These are phyloP conservation scores for Spergularia azorica DNA, from an alignment of 179 eudicot genomes.

Conservation along the genomic window DNA sequence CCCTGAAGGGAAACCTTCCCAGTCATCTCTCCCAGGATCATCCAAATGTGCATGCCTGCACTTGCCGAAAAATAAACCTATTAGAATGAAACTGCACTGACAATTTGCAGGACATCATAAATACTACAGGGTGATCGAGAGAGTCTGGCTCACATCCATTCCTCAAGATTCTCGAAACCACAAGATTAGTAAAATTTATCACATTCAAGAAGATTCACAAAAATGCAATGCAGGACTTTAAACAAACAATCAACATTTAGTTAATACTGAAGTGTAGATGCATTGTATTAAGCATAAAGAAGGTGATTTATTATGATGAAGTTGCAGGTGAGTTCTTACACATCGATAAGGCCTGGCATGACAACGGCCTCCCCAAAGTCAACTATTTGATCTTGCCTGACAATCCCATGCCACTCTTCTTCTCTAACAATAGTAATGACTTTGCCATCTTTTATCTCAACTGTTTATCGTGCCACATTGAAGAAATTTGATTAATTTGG, in stretches of 20 bases:
- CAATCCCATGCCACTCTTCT: conserved; percentile 59
- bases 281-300: background rate
- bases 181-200: background rate
- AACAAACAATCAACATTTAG: no score
- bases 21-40: conserved; percentile 93
- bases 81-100: background rate
- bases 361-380: conserved; percentile 91
- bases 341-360: conserved; percentile 97
- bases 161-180: background rate
- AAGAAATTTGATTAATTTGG: conserved; percentile 26
- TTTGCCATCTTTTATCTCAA: conserved; percentile 80
- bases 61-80: conserved; percentile 11
- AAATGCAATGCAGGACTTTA: background rate
- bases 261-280: background rate
- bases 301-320: background rate
- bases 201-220: background rate
- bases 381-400: conserved; percentile 41
- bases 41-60: conserved; percentile 89
- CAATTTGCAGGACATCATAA: background rate
- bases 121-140: background rate
- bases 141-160: background rate
- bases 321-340: conserved; percentile 52
- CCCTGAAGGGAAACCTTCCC: conserved; percentile 99
- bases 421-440: conserved; percentile 61
- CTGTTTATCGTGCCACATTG: conserved; percentile 50